Evolutionary conservation across 2,329 filamentous ascomycete genomes (phyloP), one percentile per base, ranked within the genome.

Genomic region (Fusarium sulawesiense): DNA sequence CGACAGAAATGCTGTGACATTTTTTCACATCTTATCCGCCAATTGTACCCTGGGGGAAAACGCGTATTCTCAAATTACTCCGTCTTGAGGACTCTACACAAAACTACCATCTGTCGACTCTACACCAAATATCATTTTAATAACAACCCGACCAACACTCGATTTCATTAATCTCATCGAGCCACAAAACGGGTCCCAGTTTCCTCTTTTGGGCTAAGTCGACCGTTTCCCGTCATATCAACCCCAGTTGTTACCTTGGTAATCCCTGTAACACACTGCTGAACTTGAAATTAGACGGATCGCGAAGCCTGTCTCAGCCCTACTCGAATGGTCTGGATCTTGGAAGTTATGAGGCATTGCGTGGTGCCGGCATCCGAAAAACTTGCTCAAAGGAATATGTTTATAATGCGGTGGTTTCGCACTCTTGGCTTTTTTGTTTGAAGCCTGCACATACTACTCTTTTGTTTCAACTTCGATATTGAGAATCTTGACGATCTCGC

Each of bases 241-340:
- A 49, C 29, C 71, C 69, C 57, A 42, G 51, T n/a, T 32, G 42
- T 30, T 25, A 44, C 23, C 44, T n/a, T 46, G 21, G 51, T 20
- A 27, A 51, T 44, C 59, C 55, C 60, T 72, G 61, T 14, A 45
- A 21, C 6, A 5, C 4, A 48, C 49, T 51, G 7, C 29, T 23
- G 13, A 14, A 45, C 34, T 30, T 51, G 66, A 75, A 73, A 75
- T 75, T 75, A 69, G 64, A 75, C 53, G 73, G 71, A 67, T 61
- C 48, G 37, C n/a, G 37, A 53, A 54, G n/a, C 45, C 16, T 70
- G 73, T 73, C 48, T 73, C 73, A 75, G 73, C 73, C 73, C 71
- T 75, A 74, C 66, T 45, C 21, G 53, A 74, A 69, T 68, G 72
- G 68, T 68, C 68, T 75, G 66, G 72, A 71, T 60, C 14, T 40